Conservation (phyloP, 495 filamentous ascomycete species). For the Apodospora peruviana region DNA sequence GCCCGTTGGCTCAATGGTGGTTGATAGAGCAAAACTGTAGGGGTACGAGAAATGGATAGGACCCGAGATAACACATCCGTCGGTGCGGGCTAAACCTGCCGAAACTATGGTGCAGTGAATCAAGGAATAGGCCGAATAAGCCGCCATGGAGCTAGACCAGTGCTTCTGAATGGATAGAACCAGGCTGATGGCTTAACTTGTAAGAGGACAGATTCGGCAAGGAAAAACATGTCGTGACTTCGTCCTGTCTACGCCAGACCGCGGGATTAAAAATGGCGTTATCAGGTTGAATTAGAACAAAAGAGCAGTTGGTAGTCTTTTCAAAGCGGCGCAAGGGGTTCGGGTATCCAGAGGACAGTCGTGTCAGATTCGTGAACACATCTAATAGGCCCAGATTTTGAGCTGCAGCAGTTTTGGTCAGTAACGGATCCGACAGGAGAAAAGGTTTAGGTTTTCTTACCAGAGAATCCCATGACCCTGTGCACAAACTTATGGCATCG, state of each 20-base stretch:
- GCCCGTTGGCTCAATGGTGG: no score
- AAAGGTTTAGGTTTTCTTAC: conserved; percentile 50
- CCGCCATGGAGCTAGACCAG: conserved; percentile 9
- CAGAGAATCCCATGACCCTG: conserved; percentile 97
- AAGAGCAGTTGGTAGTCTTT: conserved; percentile 27
- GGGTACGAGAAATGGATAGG: neutral
- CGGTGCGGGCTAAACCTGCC: conserved; percentile 4
- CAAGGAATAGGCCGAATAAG: neutral
- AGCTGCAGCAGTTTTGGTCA: conserved; percentile 49
- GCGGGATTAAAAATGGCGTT: conserved; percentile 40
- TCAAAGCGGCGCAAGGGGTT: conserved; percentile 21
- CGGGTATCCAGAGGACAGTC: conserved; percentile 26
- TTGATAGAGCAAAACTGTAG: neutral
- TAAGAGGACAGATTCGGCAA: conserved; percentile 26
- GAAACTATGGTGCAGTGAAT: conserved; percentile 15
- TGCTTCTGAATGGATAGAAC: conserved; percentile 7
- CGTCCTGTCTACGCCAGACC: conserved; percentile 45
- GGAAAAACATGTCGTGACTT: conserved; percentile 49
- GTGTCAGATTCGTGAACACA: conserved; percentile 17
- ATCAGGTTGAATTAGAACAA: conserved; percentile 36
- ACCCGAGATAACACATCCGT: conserved; percentile 8
- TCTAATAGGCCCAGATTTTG: conserved; percentile 76
- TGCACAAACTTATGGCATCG: conserved; percentile 98
- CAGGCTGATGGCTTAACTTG: conserved; percentile 14
- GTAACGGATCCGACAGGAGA: neutral